These are phyloP conservation scores for Naumovozyma dairenensis DNA, from an alignment of 805 yeast genomes.

Conservation along the genomic window DNA sequence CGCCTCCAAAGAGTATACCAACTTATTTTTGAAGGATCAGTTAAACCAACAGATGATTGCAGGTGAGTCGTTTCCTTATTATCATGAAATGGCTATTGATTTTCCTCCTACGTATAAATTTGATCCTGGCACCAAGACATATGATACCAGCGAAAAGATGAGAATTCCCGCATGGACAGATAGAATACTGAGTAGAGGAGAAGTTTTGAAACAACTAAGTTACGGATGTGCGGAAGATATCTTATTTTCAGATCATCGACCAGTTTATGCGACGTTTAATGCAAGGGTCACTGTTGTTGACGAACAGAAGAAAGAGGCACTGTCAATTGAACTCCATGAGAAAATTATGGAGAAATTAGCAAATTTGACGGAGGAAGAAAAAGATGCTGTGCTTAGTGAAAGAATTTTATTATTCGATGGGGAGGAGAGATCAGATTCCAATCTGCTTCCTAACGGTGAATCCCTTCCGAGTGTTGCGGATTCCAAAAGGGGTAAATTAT, in stretches of 20 bases:
- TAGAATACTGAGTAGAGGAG: slow-evolving; percentile 60
- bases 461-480: not conserved
- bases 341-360: slow-evolving; percentile 39
- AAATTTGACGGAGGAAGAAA: slow-evolving; percentile 31
- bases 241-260: slow-evolving; percentile 79
- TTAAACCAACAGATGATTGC: slow-evolving; percentile 62
- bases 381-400: slow-evolving; percentile 40
- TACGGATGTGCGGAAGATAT: slow-evolving; percentile 53
- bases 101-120: slow-evolving; percentile 93
- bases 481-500: slow-evolving; percentile 21
- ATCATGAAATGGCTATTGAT: slow-evolving; percentile 66
- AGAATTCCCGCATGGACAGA: slow-evolving; percentile 98
- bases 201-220: slow-evolving; percentile 44
- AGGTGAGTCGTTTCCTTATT: slow-evolving; percentile 73
- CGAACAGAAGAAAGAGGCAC: slow-evolving; percentile 38
- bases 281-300: slow-evolving; percentile 59
- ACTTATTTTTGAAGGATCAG: slow-evolving; percentile 67
- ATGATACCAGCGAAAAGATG: slow-evolving; percentile 86
- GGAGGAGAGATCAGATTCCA: not conserved
- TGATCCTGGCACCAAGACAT: slow-evolving; percentile 71
- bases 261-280: slow-evolving; percentile 66
- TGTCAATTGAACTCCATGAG: slow-evolving; percentile 50
- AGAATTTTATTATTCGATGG: slow-evolving; percentile 14
- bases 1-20: slow-evolving; percentile 36
- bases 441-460: too few species aligned